Conservation (phyloP, 768 basidiomycete genomes). For the Hygrophorus pudorinus region DNA sequence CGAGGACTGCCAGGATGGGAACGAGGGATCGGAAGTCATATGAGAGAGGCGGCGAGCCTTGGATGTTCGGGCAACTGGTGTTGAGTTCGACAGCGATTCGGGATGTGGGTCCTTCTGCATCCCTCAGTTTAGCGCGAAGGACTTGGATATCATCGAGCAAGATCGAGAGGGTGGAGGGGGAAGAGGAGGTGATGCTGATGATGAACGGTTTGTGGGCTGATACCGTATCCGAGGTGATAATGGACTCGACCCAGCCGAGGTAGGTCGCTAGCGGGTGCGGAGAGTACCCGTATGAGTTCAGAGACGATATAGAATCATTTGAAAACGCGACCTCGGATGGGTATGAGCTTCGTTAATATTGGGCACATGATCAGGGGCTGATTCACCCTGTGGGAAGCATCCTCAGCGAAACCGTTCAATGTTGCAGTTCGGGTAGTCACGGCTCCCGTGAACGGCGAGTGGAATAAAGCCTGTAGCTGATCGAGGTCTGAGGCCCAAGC, state of each 20-base stretch:
- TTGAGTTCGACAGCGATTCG: slow-evolving; percentile 72
- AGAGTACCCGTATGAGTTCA: slow-evolving; percentile 86
- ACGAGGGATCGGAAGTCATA: slow-evolving; percentile 46
- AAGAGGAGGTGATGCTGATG: slow-evolving; percentile 66
- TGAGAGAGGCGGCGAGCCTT: slow-evolving; percentile 48
- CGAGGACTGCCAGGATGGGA: slow-evolving; percentile 46
- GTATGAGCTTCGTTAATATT: slow-evolving; percentile 4
- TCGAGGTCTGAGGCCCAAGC: slow-evolving; percentile 67
- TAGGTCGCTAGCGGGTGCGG: slow-evolving; percentile 64
- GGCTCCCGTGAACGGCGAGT: slow-evolving; percentile 61
- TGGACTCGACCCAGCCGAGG: slow-evolving; percentile 50
- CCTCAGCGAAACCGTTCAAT: slow-evolving; percentile 58
- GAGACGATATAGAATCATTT: slow-evolving; percentile 39
- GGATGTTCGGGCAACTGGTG: slow-evolving; percentile 78
- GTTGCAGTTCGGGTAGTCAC: slow-evolving; percentile 77
- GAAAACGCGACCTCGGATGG: slow-evolving; percentile 49
- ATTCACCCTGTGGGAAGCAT: slow-evolving; percentile 49
- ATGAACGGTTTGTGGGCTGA: slow-evolving; percentile 46
- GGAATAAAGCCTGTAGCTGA: slow-evolving; percentile 58
- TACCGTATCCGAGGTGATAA: slow-evolving; percentile 27
- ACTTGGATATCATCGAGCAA: slow-evolving; percentile 55
- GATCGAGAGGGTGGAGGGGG: slow-evolving; percentile 34
- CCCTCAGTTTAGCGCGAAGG: slow-evolving; percentile 35
- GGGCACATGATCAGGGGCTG: slow-evolving; percentile 1
- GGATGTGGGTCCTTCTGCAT: slow-evolving; percentile 17